Evolutionary conservation across 495 filamentous ascomycete genomes (phyloP), one percentile per base, ranked within the genome.

Genomic region (Penicillium samsonianum): DNA sequence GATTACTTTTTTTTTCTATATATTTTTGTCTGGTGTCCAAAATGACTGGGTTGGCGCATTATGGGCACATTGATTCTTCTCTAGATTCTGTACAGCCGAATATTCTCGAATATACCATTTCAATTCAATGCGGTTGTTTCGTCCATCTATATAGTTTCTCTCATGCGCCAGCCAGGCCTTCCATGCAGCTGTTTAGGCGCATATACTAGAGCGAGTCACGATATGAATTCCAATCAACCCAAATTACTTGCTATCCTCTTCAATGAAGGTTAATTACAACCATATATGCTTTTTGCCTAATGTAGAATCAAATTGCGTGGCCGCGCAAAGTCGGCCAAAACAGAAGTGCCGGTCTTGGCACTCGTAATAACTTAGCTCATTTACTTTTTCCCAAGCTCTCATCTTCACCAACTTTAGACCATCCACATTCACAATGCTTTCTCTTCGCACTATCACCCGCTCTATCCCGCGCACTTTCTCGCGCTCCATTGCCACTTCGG

Each of bases 381-480:
- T 44, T 51, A 50, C 44, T 49, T 59, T 60, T 64, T 65, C 53
- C 51, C 41, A 50, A 58, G 57, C 58, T 59, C 50, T 59, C 62
- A 47, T 44, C 50, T 65, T 57, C 58, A 63, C 47, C 61, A 53
- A 61, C 51, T 53, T 45, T 37, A 44, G 25, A 53, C 42, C 62
- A 59, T 61, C 55, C 42, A 55, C 48, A 51, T 65, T 65, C 80
- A 88, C 65, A 65, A 94, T 93, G 90, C 73, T 91, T 69, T 91
- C 89, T 50, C 76, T 94, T 44, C 85, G 90, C 70, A 77, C 82
- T 56, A 68, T 90, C 52, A 79, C 86, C 62, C 89, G 90, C 67
- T 82, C 89, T 19, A 82, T 87, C 63, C 89, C 90, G 61, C 84
- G 90, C 62, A 78, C 83, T 40, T 62, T 88, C 41, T 78, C 84